Conservation (phyloP, 106 monocot genomes). For the Dendrobium officinale region DNA sequence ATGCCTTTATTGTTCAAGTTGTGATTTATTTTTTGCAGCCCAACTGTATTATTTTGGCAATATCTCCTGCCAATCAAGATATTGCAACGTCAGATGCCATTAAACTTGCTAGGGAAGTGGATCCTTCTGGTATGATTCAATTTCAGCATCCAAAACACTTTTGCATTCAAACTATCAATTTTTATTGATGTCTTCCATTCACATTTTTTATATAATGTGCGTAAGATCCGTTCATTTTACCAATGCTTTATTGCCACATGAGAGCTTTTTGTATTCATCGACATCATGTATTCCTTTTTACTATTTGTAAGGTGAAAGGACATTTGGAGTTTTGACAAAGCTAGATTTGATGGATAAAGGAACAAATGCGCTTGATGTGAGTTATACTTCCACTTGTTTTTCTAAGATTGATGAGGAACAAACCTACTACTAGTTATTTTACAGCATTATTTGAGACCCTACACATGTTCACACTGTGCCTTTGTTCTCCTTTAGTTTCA, state of each 20-base stretch:
- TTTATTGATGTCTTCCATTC: background rate
- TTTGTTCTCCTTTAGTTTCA: background rate
- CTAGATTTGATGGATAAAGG: slow-evolving; percentile 70
- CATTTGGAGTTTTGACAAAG: slow-evolving; percentile 64
- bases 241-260: background rate
- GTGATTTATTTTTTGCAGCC: slow-evolving; percentile 27
- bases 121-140: slow-evolving; percentile 37
- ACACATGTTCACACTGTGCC: background rate
- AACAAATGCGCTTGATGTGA: slow-evolving; percentile 61
- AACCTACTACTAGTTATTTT: background rate
- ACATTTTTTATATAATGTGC: background rate
- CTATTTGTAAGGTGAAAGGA: slow-evolving; percentile 42
- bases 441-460: background rate
- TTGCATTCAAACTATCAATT: background rate
- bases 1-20: background rate
- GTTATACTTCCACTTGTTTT: slow-evolving; percentile 3
- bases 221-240: background rate
- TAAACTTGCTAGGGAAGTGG: slow-evolving; percentile 59
- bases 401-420: background rate
- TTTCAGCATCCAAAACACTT: background rate
- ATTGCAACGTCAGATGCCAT: slow-evolving; percentile 64
- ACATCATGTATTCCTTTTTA: background rate
- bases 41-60: slow-evolving; percentile 49
- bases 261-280: background rate
- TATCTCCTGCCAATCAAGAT: slow-evolving; percentile 64